Evolutionary conservation across 23 red algal genomes (phyloP), one percentile per base, ranked within the genome.

Genomic region (Gracilaria domingensis): DNA sequence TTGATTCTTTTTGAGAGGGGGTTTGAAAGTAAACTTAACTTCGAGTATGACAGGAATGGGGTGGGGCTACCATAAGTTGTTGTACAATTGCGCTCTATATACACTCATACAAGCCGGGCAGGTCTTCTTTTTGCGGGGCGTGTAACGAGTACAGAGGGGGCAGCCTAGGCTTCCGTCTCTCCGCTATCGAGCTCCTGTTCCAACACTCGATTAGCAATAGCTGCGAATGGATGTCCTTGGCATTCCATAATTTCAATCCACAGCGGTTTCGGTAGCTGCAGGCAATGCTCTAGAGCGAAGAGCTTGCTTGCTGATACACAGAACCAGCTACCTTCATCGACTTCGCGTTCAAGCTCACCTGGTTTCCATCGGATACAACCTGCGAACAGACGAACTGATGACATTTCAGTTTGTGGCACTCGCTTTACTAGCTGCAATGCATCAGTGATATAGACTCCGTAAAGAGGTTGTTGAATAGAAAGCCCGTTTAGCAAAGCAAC

Each of bases 241-340:
- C 75, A 53, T 51, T 81, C 32, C 87, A 91, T 91, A 30, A 91
- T 80, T 30, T 91, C 87, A 14, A 80, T 39, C 87, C 87, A 91
- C 45, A 91, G 33, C 49, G 87, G 87, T 35, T 80, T 91, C 12
- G 87, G 87, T 44, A 91, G 44, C 39, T 81, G 55, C 45, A 91
- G 33, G 62, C 87, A 91, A n/a, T 91, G 87, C n/a, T 91, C 70
- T 7, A 91, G 58, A 44, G 87, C 75, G 39, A 91, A 91, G 34
- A 71, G 60, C 23, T 67, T 57, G 74, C 87, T 91, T 13, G 87
- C 87, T 36, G 87, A 80, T 36, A 81, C 50, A 54, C 73, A 81
- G n/a, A 67, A 91, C 87, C 87, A 91, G 42, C 76, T 81, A 13
- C 76, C 76, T 34, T 80, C 87, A 66, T 82, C 76, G 30, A 81